phyloP scores from a whole-genome alignment of 305 asterid species.

The Fraxinus velutina region DNA sequence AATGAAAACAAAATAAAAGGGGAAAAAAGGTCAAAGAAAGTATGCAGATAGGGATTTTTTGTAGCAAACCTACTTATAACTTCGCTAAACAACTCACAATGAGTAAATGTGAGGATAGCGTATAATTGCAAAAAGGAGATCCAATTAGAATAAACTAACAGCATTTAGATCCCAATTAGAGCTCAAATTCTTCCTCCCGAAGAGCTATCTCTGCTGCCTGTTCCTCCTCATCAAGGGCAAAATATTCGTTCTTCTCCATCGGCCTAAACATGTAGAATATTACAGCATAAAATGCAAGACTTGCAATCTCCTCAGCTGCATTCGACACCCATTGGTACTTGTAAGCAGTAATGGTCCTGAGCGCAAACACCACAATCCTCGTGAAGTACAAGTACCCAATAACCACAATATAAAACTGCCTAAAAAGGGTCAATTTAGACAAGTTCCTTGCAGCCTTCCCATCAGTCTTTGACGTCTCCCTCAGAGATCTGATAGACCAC shows the following conservation, averaged over 20 bases:
- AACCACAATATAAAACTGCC: slow-evolving; percentile 94
- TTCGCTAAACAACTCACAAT: slow-evolving; percentile 33
- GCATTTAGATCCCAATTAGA: slow-evolving; percentile 42
- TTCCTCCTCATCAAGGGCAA: slow-evolving; percentile 85
- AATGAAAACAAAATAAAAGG: slow-evolving; percentile 16
- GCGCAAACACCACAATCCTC: slow-evolving; percentile 93
- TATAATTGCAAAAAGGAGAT: slow-evolving; percentile 26
- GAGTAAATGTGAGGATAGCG: slow-evolving; percentile 20
- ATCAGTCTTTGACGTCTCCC: slow-evolving; percentile 95
- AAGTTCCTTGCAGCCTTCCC: slow-evolving; percentile 97
- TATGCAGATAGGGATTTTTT: slow-evolving; percentile 26
- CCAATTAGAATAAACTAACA: slow-evolving; percentile 1
- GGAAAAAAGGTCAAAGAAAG: slow-evolving; percentile 20
- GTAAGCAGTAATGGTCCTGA: slow-evolving; percentile 83
- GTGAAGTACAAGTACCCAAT: slow-evolving; percentile 96
- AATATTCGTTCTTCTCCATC: slow-evolving; percentile 80
- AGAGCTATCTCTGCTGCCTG: slow-evolving; percentile 95
- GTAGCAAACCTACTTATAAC: slow-evolving; percentile 29
- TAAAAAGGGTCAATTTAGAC: slow-evolving; percentile 80
- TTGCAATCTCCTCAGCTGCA: slow-evolving; percentile 96
- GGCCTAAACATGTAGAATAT: slow-evolving; percentile 99
- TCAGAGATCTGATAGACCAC: slow-evolving; percentile 94
- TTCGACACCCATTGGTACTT: slow-evolving; percentile 93
- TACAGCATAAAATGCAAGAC: slow-evolving; percentile 68
- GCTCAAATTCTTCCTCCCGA: slow-evolving; percentile 85